Evolutionary conservation across 1,139 yeast genomes (phyloP), one percentile per base, ranked within the genome.

Genomic region (Candida sojae): DNA sequence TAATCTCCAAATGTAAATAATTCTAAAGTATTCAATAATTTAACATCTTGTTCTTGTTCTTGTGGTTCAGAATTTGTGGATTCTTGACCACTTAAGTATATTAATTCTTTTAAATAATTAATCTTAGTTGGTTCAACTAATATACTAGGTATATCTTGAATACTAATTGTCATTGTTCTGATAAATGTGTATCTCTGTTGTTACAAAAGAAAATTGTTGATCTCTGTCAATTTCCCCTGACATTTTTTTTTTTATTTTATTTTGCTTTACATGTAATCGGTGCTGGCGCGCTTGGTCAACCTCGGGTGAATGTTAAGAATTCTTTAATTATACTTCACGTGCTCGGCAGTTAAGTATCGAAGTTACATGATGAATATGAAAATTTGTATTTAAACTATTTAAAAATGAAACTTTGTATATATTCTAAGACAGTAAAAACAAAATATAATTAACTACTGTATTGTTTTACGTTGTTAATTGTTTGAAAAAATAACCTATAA

Each of bases 1-100:
- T 61, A 59, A 41, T 64, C 61, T 2, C 79, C 79, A 55, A 69
- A 73, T 2, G 76, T 60, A 51, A 71, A 73, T 42, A 74, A 60
- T 55, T 74, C 79, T 8, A 70, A 46, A 1, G 71, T 63, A 45
- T 64, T 63, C 17, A 45, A 35, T 32, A 43, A 30, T 33, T 49
- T 44, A 30, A 44, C 40, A n/a, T 44, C 47, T 4, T 46, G 41
- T 29, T 43, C 48, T 28, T 33, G n/a, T n/a, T n/a, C n/a, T n/a
- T n/a, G n/a, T n/a, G n/a, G n/a, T n/a, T n/a, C n/a, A n/a, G n/a
- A n/a, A n/a, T n/a, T n/a, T n/a, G n/a, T n/a, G n/a, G n/a, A n/a
- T 9, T 5, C 3, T 26, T 44, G 34, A 10, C 25, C 13, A 12
- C 21, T 40, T 3, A 47, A 17, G 5, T 42, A 36, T 11, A 52